A percentile compares a stretch with the other conserved stretches of the same genome.
Conservation (phyloP, 805 yeast genomes). For the Ogataea pilisensis region DNA sequence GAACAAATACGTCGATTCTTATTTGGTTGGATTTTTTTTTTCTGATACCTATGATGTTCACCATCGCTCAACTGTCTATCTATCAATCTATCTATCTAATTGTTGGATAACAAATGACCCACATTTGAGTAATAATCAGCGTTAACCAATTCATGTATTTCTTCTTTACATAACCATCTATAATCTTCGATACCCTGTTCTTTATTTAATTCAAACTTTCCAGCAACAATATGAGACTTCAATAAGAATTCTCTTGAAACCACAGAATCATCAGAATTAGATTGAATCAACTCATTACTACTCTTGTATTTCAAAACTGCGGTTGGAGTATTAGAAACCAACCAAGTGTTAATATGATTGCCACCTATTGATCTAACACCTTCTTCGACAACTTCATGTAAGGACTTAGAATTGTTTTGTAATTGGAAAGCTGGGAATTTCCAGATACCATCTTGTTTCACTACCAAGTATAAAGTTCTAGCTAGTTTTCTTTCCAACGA, state of each 20-base stretch:
- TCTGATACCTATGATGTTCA: too few species aligned
- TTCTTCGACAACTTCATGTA: constrained; percentile 70
- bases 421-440: constrained; percentile 69
- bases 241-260: constrained; percentile 61
- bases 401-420: constrained; percentile 40
- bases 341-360: constrained; percentile 73
- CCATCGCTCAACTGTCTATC: too few species aligned
- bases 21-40: too few species aligned
- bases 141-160: constrained; percentile 52
- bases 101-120: constrained; percentile 39
- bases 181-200: constrained; percentile 41
- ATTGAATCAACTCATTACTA: constrained; percentile 22
- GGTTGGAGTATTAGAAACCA: constrained; percentile 87
- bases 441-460: constrained; percentile 57
- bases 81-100: background rate
- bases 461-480: constrained; percentile 73
- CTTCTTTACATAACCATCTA: constrained; percentile 85
- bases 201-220: constrained; percentile 53
- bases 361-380: constrained; percentile 76
- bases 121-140: constrained; percentile 54
- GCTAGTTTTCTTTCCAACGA: constrained; percentile 78
- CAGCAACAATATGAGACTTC: constrained; percentile 86
- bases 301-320: constrained; percentile 50
- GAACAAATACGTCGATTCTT: too few species aligned
- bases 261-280: constrained; percentile 17